phyloP scores from a whole-genome alignment of 441 rosid species.

The Flueggea neowawraea region DNA sequence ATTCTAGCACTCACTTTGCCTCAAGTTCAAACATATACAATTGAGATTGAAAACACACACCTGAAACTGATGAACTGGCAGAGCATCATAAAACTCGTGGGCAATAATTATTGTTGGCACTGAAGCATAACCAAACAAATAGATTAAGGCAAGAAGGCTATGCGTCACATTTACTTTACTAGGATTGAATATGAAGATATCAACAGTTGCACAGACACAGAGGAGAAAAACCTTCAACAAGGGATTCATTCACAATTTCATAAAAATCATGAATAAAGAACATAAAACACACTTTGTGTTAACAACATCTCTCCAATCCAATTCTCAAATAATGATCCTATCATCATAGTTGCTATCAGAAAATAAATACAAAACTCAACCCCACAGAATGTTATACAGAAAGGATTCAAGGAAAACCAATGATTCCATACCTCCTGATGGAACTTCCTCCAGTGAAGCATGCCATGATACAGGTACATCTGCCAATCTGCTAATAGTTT shows the following conservation, averaged over 20 bases:
- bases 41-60: constrained; percentile 33
- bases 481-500: constrained; percentile 46
- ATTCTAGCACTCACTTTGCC: background rate
- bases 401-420: background rate
- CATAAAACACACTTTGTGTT: too few species aligned
- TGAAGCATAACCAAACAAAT: constrained; percentile 35
- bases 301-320: too few species aligned
- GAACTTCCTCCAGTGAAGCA: constrained; percentile 72
- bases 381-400: background rate
- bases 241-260: too few species aligned
- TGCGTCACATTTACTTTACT: background rate
- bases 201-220: too few species aligned
- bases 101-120: constrained; percentile 83
- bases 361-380: background rate
- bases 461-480: constrained; percentile 80
- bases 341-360: too few species aligned
- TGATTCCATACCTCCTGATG: constrained; percentile 68
- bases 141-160: constrained; percentile 2
- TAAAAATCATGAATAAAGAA: too few species aligned
- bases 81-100: constrained; percentile 94
- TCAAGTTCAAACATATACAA: background rate
- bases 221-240: too few species aligned
- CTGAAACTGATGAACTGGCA: constrained; percentile 97
- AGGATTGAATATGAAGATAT: too few species aligned
- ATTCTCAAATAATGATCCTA: too few species aligned